Evolutionary conservation across 805 yeast genomes (phyloP), one percentile per base, ranked within the genome.

Genomic region (Zygosaccharomyces bailii): DNA sequence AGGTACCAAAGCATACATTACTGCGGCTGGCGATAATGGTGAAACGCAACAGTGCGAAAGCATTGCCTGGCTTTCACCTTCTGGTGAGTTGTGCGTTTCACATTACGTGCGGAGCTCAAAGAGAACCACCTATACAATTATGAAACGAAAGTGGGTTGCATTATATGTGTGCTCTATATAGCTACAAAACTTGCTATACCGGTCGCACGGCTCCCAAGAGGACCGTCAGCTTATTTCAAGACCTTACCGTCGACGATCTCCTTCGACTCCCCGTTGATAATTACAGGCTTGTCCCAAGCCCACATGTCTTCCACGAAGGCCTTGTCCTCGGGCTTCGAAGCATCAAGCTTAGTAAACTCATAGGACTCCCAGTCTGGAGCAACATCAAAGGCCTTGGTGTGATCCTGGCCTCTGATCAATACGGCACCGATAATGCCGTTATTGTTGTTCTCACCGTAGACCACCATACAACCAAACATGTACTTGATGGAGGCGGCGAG

Each of bases 331-430:
- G 78, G 80, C 57, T 79, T 79, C 61, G 88, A 60, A 50, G 84
- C 78, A 67, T 91, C 97, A 64, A 91, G 76, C 76, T 86, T 82
- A 66, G 80, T 73, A 85, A 79, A 88, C 48, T 68, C 66, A 76
- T 87, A 91, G 39, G 96, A 87, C 75, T 91, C 98, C 95, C 96
- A 89, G 75, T 93, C 99, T 71, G 99, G 97, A 66, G 98, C 99
- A 70, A 93, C 98, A 55, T 91, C 86, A 66, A 91, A 88, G 53
- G 96, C 99, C 70, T 97, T 96, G 46, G 60, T 78, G 66, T 60
- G 73, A 51, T 91, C 96, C 73, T 91, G 87, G 63, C 99, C 99
- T 76, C 98, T 89, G 65, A 91, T 83, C 65, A 93, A 72, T 79
- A 91, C 84, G 66, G 84, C 95, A 77, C 96, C 97, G 60, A 86